Evolutionary conservation across 192 early-diverging fungal genomes (phyloP).

Genomic region (Mortierella claussenii): DNA sequence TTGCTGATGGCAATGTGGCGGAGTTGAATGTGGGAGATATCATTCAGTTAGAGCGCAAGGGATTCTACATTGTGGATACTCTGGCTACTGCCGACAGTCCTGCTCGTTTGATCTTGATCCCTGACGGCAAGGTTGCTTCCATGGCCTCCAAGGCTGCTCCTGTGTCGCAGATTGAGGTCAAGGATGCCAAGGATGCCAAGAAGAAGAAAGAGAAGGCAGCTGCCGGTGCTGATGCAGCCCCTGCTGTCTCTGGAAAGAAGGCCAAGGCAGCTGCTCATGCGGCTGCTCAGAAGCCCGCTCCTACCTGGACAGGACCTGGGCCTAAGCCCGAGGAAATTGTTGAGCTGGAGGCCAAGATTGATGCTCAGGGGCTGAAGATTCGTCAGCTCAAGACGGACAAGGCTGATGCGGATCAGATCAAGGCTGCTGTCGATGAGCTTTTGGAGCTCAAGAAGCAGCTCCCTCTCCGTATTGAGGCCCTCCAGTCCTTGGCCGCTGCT

Average conservation of each 20-base stretch:
- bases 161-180: slow-evolving; percentile 18
- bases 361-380: slow-evolving; percentile 34
- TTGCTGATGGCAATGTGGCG: slow-evolving; percentile 79
- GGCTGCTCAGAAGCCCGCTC: slow-evolving; percentile 29
- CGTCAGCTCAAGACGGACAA: slow-evolving; percentile 42
- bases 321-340: slow-evolving; percentile 43
- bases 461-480: slow-evolving; percentile 35
- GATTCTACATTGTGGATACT: slow-evolving; percentile 93
- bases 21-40: slow-evolving; percentile 75
- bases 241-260: slow-evolving; percentile 41
- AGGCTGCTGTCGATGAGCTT: slow-evolving; percentile 36
- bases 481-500: slow-evolving; percentile 31
- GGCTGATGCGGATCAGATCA: slow-evolving; percentile 32
- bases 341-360: slow-evolving; percentile 48
- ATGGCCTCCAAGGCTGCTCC: slow-evolving; percentile 72
- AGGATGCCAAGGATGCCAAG: slow-evolving; percentile 51
- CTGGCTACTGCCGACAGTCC: slow-evolving; percentile 59
- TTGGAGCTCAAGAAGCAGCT: slow-evolving; percentile 45
- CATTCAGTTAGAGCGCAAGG: slow-evolving; percentile 97
- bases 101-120: slow-evolving; percentile 83
- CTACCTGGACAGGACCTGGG: slow-evolving; percentile 36
- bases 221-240: slow-evolving; percentile 4
- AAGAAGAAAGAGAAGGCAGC: slow-evolving; percentile 44
- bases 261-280: slow-evolving; percentile 48
- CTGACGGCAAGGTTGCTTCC: slow-evolving; percentile 88